These are phyloP conservation scores for Triticum monococcum DNA, from an alignment of 176 grass and related monocot genomes.

Conservation along the genomic window DNA sequence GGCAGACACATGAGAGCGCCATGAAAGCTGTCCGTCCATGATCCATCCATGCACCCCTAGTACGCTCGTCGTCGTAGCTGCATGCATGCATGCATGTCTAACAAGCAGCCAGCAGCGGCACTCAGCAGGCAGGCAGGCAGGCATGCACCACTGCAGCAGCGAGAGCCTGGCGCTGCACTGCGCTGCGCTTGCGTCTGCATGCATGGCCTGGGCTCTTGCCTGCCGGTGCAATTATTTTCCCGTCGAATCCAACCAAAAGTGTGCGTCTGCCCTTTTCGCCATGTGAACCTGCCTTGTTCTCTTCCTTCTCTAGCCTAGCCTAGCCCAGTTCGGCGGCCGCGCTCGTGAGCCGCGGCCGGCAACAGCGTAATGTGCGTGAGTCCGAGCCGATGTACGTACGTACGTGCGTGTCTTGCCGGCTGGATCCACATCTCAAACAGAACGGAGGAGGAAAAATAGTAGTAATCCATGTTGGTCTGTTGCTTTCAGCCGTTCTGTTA, in stretches of 20 bases:
- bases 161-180: slow-evolving; percentile 20
- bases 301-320: not conserved
- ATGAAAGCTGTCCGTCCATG: slow-evolving; percentile 18
- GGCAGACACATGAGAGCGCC: not conserved
- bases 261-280: slow-evolving; percentile 12
- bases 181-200: slow-evolving; percentile 19
- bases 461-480: not conserved
- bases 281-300: slow-evolving; percentile 39
- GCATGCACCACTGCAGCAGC: not conserved
- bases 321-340: not conserved
- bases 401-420: not conserved
- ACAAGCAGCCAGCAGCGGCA: slow-evolving; percentile 1
- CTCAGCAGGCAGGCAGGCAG: not conserved
- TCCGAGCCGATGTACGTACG: not conserved
- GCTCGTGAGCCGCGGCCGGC: slow-evolving; percentile 33
- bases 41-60: not conserved
- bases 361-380: not conserved
- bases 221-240: slow-evolving; percentile 43
- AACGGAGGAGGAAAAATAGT: not conserved
- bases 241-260: slow-evolving; percentile 48
- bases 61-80: not conserved
- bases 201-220: slow-evolving; percentile 32
- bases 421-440: not conserved
- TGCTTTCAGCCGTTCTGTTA: not conserved
- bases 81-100: slow-evolving; percentile 1